phyloP scores from a whole-genome alignment of 805 yeast species.

The Jamesozyma jinghongensis region DNA sequence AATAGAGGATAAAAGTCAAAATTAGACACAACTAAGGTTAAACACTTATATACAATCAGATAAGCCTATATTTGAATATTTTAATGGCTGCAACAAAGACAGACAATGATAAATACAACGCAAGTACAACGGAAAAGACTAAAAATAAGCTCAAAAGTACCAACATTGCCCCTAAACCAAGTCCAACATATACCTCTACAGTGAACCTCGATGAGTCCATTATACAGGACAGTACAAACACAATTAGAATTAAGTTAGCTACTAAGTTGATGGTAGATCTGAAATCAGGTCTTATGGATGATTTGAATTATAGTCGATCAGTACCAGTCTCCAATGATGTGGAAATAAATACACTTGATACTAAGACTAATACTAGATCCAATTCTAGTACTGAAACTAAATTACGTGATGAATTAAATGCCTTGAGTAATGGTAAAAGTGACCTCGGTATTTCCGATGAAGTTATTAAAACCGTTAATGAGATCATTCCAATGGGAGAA shows the following conservation, averaged over 20 bases:
- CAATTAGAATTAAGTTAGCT: slow-evolving; percentile 12
- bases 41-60: too few relatives aligned
- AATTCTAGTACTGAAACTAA: neutral
- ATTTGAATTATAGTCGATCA: slow-evolving; percentile 18
- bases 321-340: neutral
- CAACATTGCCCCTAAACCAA: too few relatives aligned
- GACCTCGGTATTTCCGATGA: neutral
- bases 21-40: too few relatives aligned
- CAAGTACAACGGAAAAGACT: too few relatives aligned
- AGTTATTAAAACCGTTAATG: neutral
- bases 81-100: neutral
- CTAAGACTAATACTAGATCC: neutral
- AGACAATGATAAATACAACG: neutral
- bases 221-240: too few relatives aligned
- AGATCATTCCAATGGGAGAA: slow-evolving; percentile 1
- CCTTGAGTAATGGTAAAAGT: neutral
- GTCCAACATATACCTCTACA: too few relatives aligned
- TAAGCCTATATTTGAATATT: too few relatives aligned
- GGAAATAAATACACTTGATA: neutral
- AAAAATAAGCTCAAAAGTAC: too few relatives aligned
- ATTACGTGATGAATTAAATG: neutral
- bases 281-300: slow-evolving; percentile 27
- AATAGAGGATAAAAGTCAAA: too few relatives aligned
- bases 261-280: slow-evolving; percentile 22
- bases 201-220: too few relatives aligned